Base-by-base conservation (phyloP, 2,329 filamentous ascomycete genomes). In the Pseudogymnoascus sp. region DNA sequence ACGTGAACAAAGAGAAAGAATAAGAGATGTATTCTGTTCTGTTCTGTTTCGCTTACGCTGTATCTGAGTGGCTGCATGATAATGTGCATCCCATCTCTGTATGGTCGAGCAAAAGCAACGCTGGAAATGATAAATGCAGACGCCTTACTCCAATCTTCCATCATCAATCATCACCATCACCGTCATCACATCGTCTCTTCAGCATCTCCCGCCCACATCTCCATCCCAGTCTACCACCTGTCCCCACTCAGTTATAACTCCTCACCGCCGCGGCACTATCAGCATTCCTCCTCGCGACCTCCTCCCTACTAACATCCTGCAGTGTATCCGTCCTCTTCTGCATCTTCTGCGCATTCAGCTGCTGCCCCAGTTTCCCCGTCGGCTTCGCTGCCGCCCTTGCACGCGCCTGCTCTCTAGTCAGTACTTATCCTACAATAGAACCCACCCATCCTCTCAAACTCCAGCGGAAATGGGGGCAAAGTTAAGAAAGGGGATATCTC, bases 261-360 rank as follows among this genome's bases (percentile, higher is more conserved):
- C 83, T 77, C 35, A 81, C 76, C 66, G 83, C 75, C 1, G 78
- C 78, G 14, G 77, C 81, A 43, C 80, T 79, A 71, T 95, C 90
- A 7, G 86, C 84, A 64, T 91, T 85, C 60, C 90, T 79, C 12
- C 79, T 79, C 54, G 81, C 78, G 61, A 84, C 75, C 69, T 91
- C 89, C 61, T 86, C 80, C 59, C 79, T 76, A 70, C 89, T 91
- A 3, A 79, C 82, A 65, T 88, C 81, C 64, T 85, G 84, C 57
- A 96, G 76, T 1, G 85, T 86, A 63, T 87, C 84, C 30, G 76
- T 79, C 60, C 85, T 81, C 7, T 88, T 91, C 76, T 90, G 84
- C 67, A 83, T 85, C 76, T 88, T 89, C 75, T 96, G 89, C 35
- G 85, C 86, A 60, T 86, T 82, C 12, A 96, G 78, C 70, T 91